These are phyloP conservation scores for Botrytis cinerea DNA, from an alignment of 2,329 filamentous ascomycete species.

Conservation along the genomic window DNA sequence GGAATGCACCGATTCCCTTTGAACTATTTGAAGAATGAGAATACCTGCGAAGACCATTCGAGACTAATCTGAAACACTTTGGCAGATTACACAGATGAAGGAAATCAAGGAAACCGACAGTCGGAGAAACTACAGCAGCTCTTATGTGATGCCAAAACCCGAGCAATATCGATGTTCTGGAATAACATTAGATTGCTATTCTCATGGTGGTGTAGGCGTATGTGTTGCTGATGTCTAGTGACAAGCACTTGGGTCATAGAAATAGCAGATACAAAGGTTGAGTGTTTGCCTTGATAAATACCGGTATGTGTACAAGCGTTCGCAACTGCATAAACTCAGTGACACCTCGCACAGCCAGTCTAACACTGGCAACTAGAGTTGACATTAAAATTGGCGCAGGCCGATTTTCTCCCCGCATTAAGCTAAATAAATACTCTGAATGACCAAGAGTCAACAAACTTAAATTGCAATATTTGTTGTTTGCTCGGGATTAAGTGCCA, in stretches of 20 bases:
- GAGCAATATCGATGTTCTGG: not conserved
- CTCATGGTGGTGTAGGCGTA: not conserved
- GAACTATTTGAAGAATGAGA: not conserved
- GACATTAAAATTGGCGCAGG: not conserved
- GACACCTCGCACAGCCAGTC: not conserved
- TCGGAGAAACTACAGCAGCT: not conserved
- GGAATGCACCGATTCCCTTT: not conserved
- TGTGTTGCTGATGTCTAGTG: not conserved
- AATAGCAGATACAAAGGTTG: not conserved
- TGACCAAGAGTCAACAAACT: not conserved
- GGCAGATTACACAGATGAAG: not conserved
- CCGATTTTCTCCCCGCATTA: not conserved
- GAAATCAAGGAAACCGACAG: not conserved
- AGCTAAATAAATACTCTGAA: not conserved
- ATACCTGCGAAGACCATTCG: not conserved
- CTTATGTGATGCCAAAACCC: not conserved
- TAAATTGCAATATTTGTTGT: fast-evolving
- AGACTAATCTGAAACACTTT: not conserved
- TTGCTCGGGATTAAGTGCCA: not conserved
- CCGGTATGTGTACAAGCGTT: not conserved
- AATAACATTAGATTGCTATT: not conserved
- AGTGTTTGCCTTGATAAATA: not conserved
- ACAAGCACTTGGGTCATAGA: not conserved
- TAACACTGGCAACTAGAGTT: not conserved
- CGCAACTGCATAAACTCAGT: not conserved